These are phyloP conservation scores for Umbelopsis sp. DNA, from an alignment of 192 early-diverging fungal genomes.

Conservation along the genomic window DNA sequence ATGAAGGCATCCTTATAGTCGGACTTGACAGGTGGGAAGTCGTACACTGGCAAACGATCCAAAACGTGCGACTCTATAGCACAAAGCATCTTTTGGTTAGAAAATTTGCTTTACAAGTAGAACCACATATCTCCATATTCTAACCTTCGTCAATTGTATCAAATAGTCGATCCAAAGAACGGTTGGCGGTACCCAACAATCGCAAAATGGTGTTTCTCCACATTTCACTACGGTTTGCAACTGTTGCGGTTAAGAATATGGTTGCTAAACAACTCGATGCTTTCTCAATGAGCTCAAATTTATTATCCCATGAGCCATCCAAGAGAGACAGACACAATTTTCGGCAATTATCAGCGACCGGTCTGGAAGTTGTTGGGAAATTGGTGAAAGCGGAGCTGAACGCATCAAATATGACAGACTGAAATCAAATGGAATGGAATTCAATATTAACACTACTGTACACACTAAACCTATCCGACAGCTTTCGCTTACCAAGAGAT, in stretches of 20 bases:
- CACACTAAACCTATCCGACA: too few species aligned
- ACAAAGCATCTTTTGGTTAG: neutral
- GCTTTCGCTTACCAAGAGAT: slow-evolving; percentile 41
- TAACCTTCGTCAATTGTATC: slow-evolving; percentile 57
- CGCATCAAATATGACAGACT: slow-evolving; percentile 46
- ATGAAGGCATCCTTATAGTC: slow-evolving; percentile 47
- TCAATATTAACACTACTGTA: too few species aligned
- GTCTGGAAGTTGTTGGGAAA: slow-evolving; percentile 54
- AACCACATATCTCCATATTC: neutral
- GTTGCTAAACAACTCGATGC: slow-evolving; percentile 46
- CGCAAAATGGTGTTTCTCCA: slow-evolving; percentile 46
- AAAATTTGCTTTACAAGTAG: too few species aligned
- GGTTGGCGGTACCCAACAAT: slow-evolving; percentile 50
- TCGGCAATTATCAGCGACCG: slow-evolving; percentile 42
- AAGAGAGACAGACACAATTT: slow-evolving; percentile 51
- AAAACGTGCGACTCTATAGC: neutral
- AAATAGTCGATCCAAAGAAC: slow-evolving; percentile 47
- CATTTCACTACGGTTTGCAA: slow-evolving; percentile 38
- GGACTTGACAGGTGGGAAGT: slow-evolving; percentile 35
- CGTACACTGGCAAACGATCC: slow-evolving; percentile 33
- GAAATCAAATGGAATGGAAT: neutral
- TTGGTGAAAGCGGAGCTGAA: slow-evolving; percentile 42
- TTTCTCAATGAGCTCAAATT: slow-evolving; percentile 28
- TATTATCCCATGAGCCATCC: slow-evolving; percentile 45
- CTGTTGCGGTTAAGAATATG: slow-evolving; percentile 41